Conservation (phyloP, 257 asterid species). For the Forsythia viridissima region DNA sequence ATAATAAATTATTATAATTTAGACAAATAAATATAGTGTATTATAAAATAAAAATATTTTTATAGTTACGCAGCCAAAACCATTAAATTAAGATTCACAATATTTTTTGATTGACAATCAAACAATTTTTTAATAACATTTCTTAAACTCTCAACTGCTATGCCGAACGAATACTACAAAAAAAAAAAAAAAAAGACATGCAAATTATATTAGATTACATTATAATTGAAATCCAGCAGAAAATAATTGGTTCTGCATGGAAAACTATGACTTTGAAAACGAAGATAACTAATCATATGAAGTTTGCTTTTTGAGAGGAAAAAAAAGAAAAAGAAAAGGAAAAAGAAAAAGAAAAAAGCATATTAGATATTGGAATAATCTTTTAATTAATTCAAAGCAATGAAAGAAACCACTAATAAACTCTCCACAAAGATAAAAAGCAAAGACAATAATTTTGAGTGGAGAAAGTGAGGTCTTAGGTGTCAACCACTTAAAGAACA, state of each 20-base stretch:
- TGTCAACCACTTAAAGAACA: slow-evolving; percentile 48
- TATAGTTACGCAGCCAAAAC: too few relatives aligned
- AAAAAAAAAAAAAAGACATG: too few relatives aligned
- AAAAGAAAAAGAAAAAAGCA: not conserved
- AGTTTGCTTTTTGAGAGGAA: slow-evolving; percentile 1
- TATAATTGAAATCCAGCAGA: not conserved
- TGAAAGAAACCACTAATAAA: slow-evolving; percentile 14
- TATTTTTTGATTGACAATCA: not conserved
- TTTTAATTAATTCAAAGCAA: not conserved
- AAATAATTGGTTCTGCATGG: not conserved
- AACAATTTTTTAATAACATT: too few relatives aligned
- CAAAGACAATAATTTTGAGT: slow-evolving; percentile 27
- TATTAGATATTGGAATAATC: slow-evolving; percentile 17
- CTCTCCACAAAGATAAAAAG: slow-evolving; percentile 26
- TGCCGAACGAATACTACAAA: too few relatives aligned
- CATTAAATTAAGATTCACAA: too few relatives aligned
- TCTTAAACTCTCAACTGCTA: too few relatives aligned
- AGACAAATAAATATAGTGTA: too few relatives aligned
- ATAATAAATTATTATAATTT: too few relatives aligned
- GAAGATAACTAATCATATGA: slow-evolving; percentile 6
- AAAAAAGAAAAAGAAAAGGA: not conserved
- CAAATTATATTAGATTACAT: not conserved
- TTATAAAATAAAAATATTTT: too few relatives aligned
- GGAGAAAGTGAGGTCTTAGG: slow-evolving; percentile 51
- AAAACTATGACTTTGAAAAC: not conserved